Evolutionary conservation across 73 alveolate species (phyloP).

Genomic region (Diophrys appendiculata): DNA sequence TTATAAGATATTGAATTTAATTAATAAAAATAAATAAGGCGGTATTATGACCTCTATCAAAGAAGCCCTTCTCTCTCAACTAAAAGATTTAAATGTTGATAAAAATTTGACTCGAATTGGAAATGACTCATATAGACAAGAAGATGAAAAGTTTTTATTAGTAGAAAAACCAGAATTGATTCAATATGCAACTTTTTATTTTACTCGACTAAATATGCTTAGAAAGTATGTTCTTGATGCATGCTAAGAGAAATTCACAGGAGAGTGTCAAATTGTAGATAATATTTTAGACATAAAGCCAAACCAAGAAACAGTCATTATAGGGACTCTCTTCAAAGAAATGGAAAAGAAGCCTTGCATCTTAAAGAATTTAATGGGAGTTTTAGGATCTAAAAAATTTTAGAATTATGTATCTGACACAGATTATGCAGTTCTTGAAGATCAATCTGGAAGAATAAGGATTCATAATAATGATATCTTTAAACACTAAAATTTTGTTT

Average conservation of each 20-base stretch:
- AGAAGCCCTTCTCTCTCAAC: no score
- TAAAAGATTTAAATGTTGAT: no score
- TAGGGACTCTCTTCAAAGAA: conserved; percentile 64
- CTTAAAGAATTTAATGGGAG: conserved; percentile 35
- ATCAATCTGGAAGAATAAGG: conserved; percentile 50
- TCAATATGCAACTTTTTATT: conserved; percentile 45
- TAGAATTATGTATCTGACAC: conserved; percentile 25
- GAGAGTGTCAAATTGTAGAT: no score
- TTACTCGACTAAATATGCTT: conserved; percentile 19
- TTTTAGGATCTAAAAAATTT: conserved; percentile 17
- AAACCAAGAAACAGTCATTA: conserved; percentile 24
- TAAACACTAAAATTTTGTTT: conserved; percentile 39
- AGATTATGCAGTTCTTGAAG: conserved; percentile 44
- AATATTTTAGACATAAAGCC: conserved; percentile 38
- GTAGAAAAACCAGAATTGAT: conserved; percentile 3
- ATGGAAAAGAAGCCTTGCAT: conserved; percentile 62
- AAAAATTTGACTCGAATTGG: background rate
- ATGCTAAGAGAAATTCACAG: no score
- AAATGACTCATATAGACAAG: background rate
- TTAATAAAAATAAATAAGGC: no score
- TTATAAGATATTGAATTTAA: no score
- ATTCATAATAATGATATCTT: conserved; percentile 12
- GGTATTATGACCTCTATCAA: no score
- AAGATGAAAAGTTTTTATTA: background rate
- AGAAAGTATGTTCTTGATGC: conserved; percentile 10